Evolutionary conservation across 495 filamentous ascomycete species (phyloP), one percentile per base, ranked within the genome.

Genomic region (Daldinia grandis): DNA sequence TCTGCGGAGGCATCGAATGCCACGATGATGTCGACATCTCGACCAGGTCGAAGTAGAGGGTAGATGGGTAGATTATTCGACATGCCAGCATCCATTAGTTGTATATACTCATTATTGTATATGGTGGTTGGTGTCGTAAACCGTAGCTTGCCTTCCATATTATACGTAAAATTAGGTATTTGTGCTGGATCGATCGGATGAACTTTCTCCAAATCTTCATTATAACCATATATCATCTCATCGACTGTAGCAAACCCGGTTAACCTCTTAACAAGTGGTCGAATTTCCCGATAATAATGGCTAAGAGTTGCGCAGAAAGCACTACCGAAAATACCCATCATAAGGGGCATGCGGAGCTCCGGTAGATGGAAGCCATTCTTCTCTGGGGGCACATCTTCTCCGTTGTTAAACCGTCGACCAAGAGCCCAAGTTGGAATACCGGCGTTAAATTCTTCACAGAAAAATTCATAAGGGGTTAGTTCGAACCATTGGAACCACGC

Each of bases 401-500:
- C 95, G 54, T 85, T 84, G 31, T 91, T 76, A 78, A 97, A 99
- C 51, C 88, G 87, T 47, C 95, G 85, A 21, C 95, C 95, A 63
- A 99, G 80, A 7, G 93, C 91, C 94, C 94, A 99, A 0, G 92
- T 97, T 0, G 95, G 95, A 65, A 99, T 98, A 12, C 95, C 94
- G 17, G 95, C 95, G 54, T 78, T 76, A 49, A 86, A 89, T 67
- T 98, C 95, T 76, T 99, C 95, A 75, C 93, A 97, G 78, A 93
- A 98, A 71, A 99, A 89, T 79, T 99, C 95, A 71, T 97, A 99
- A 0, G 95, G 95, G 0, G 93, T 97, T 63, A 94, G 89, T 69
- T 99, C 95, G 71, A 97, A 98, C 95, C 95, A 99, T 73, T 99
- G 95, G 70, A 99, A 99, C 92, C 94, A 99, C 2, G 92, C 85